Conservation (phyloP, 257 asterid species). For the Solanum phureja region DNA sequence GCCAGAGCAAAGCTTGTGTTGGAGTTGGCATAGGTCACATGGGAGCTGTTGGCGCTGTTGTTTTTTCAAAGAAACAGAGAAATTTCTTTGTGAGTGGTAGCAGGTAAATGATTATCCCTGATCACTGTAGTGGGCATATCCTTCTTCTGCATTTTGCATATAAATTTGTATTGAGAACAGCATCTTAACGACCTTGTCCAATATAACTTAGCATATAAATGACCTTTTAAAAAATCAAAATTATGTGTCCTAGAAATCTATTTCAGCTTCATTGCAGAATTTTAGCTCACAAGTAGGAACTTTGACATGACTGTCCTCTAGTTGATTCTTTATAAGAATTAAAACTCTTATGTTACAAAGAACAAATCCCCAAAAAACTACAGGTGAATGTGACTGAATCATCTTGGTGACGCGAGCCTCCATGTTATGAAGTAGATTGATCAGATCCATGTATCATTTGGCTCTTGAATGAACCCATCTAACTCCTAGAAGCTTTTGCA, state of each 20-base stretch:
- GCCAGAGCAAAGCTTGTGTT: slow-evolving; percentile 50
- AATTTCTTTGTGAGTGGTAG: slow-evolving; percentile 91
- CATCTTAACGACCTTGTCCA: neutral
- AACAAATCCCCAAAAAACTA: neutral
- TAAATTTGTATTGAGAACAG: neutral
- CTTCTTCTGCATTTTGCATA: neutral
- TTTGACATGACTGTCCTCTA: neutral
- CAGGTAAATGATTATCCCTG: slow-evolving; percentile 40
- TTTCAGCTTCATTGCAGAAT: neutral
- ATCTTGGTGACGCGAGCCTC: neutral
- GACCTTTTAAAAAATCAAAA: neutral
- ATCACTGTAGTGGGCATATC: neutral
- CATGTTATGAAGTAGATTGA: neutral
- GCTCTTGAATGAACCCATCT: neutral
- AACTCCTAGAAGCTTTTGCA: neutral
- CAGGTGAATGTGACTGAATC: neutral
- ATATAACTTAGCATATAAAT: neutral
- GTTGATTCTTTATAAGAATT: neutral
- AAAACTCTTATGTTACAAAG: neutral
- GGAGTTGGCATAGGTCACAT: slow-evolving; percentile 87
- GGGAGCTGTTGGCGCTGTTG: slow-evolving; percentile 89
- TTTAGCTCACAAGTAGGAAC: neutral
- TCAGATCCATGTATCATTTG: neutral
- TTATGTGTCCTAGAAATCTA: neutral
- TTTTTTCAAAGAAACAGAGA: slow-evolving; percentile 58